These are phyloP conservation scores for Aspergillus terreus DNA, from an alignment of 2,329 filamentous ascomycete genomes.

Conservation along the genomic window DNA sequence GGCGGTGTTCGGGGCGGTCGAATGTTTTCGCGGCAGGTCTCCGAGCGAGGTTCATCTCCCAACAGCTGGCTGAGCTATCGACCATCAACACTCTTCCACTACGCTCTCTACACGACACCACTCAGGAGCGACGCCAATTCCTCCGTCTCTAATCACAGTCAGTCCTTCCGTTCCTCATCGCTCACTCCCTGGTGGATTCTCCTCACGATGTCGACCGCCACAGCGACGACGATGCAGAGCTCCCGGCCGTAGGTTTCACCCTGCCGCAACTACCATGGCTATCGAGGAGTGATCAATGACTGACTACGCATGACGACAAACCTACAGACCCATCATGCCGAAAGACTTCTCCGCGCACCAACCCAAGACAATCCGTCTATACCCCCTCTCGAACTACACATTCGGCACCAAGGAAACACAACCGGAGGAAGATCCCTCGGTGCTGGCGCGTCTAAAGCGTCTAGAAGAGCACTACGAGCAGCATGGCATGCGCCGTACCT, in stretches of 20 bases:
- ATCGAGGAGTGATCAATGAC: background rate
- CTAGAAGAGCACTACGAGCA: constrained; percentile 91
- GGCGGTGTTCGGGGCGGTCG: constrained; percentile 20
- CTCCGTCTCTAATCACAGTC: background rate
- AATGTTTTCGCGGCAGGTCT: constrained; percentile 23
- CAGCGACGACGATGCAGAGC: constrained; percentile 70
- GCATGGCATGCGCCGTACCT: constrained; percentile 95
- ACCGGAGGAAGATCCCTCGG: constrained; percentile 94
- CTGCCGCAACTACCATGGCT: no score
- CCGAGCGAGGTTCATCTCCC: background rate
- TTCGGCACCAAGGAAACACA: constrained; percentile 98
- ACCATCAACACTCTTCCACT: constrained; percentile 2
- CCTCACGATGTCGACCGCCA: constrained; percentile 73
- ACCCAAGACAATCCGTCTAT: constrained; percentile 83
- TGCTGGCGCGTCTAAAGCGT: constrained; percentile 84
- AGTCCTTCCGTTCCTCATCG: background rate
- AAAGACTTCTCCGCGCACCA: constrained; percentile 86
- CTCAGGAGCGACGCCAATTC: background rate
- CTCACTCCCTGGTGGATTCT: background rate
- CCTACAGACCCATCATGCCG: constrained; percentile 65
- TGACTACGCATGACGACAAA: background rate
- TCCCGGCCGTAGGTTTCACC: constrained; percentile 56
- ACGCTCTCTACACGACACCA: background rate
- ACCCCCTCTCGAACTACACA: constrained; percentile 96
- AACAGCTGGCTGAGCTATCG: background rate